Conservation (phyloP, 106 monocot species). For the Allium fistulosum region DNA sequence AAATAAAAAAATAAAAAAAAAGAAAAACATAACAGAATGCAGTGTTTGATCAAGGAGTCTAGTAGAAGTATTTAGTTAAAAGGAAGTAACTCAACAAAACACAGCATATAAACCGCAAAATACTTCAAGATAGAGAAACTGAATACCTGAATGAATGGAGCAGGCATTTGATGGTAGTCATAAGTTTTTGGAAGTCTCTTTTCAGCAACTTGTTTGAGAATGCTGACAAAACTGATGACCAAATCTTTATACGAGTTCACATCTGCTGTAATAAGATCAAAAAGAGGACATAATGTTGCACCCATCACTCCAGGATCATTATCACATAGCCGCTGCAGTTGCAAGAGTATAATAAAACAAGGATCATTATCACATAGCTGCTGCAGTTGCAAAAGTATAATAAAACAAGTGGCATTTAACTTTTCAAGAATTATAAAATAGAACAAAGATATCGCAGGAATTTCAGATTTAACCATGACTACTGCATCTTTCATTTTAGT, state of each 20-base stretch:
- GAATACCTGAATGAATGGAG: conserved; percentile 95
- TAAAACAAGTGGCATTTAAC: background rate
- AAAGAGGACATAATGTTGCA: conserved; percentile 91
- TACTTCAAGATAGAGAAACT: background rate
- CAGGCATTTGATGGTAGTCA: conserved; percentile 99
- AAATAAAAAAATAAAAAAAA: no score
- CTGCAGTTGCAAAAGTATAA: conserved; percentile 25
- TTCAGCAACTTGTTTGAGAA: conserved; percentile 97
- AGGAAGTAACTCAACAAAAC: no score
- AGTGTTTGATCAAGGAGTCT: no score
- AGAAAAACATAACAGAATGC: no score
- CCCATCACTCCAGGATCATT: conserved; percentile 99
- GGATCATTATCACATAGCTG: conserved; percentile 92
- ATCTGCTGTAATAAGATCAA: conserved; percentile 83
- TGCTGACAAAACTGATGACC: conserved; percentile 86
- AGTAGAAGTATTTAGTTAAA: no score
- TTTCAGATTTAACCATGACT: background rate
- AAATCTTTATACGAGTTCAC: conserved; percentile 86
- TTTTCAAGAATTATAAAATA: background rate
- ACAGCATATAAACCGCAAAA: no score
- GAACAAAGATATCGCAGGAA: background rate
- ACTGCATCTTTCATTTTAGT: background rate
- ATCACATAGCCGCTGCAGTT: conserved; percentile 79
- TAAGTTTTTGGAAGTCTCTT: conserved; percentile 84
- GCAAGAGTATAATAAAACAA: background rate